Evolutionary conservation across 495 filamentous ascomycete genomes (phyloP).

Genomic region (Tuber melanosporum): DNA sequence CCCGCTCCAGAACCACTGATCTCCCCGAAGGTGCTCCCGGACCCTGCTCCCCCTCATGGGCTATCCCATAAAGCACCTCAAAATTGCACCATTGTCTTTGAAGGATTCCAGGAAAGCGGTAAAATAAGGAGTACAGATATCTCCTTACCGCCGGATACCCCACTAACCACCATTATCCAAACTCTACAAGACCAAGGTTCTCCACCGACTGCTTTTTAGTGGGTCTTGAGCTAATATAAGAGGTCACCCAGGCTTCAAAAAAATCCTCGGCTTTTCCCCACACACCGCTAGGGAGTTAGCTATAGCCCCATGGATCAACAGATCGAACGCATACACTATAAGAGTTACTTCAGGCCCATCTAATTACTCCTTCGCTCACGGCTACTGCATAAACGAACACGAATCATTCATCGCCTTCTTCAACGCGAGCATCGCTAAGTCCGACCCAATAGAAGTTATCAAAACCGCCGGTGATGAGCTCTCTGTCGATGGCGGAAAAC

Average conservation of each 20-base stretch:
- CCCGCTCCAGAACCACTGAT: background rate
- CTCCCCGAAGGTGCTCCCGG: background rate
- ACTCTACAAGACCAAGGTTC: background rate
- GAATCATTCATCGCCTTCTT: background rate
- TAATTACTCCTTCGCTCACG: background rate
- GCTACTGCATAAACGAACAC: background rate
- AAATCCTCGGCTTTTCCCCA: background rate
- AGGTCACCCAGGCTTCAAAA: background rate
- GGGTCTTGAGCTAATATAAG: background rate
- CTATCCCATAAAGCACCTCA: background rate
- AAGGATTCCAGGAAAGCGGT: background rate
- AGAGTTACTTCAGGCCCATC: background rate
- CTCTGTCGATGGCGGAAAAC: slow-evolving; percentile 6
- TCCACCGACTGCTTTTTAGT: background rate
- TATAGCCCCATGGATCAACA: background rate
- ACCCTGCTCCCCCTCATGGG: background rate
- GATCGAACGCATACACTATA: background rate
- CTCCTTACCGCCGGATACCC: background rate
- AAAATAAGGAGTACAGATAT: background rate
- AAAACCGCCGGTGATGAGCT: background rate
- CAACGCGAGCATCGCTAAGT: background rate
- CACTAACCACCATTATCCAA: background rate
- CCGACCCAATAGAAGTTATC: background rate
- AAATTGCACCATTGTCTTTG: background rate
- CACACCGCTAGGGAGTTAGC: background rate